Conservation (phyloP, 176 grass and related monocot genomes). For the Musa troglodytarum region DNA sequence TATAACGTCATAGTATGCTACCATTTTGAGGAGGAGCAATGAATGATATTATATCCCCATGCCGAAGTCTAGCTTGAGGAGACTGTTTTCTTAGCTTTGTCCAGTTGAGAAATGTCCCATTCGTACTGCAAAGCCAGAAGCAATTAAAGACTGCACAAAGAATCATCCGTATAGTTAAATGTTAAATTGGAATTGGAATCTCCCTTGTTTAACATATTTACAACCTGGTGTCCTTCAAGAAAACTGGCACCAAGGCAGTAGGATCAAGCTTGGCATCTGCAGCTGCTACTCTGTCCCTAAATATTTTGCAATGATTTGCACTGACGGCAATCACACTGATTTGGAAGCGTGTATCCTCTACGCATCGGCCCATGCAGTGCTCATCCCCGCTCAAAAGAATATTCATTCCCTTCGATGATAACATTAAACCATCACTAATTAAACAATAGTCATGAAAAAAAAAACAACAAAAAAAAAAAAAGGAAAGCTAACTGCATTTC, state of each 20-base stretch:
- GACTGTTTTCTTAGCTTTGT: slow-evolving; percentile 45
- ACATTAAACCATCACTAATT: slow-evolving; percentile 20
- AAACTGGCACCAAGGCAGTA: slow-evolving; percentile 33
- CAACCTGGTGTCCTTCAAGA: slow-evolving; percentile 81
- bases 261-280: slow-evolving; percentile 25
- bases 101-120: slow-evolving; percentile 83
- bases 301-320: slow-evolving; percentile 70
- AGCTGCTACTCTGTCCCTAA: slow-evolving; percentile 42
- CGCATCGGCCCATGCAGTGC: slow-evolving; percentile 56
- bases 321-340: slow-evolving; percentile 36
- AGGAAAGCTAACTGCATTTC: background rate
- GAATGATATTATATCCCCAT: slow-evolving; percentile 84
- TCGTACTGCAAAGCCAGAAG: slow-evolving; percentile 50
- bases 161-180: background rate
- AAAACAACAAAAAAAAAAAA: slow-evolving; percentile 1
- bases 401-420: slow-evolving; percentile 52
- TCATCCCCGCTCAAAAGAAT: slow-evolving; percentile 67
- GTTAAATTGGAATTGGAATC: background rate
- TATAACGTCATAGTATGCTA: slow-evolving; percentile 5
- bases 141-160: slow-evolving; percentile 19
- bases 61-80: slow-evolving; percentile 50
- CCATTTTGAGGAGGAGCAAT: slow-evolving; percentile 43
- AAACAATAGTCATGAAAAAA: slow-evolving; percentile 6
- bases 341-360: slow-evolving; percentile 42
- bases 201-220: background rate